Base-by-base conservation (phyloP, 2,329 filamentous ascomycete genomes). In the Teratosphaeria zuluensis region DNA sequence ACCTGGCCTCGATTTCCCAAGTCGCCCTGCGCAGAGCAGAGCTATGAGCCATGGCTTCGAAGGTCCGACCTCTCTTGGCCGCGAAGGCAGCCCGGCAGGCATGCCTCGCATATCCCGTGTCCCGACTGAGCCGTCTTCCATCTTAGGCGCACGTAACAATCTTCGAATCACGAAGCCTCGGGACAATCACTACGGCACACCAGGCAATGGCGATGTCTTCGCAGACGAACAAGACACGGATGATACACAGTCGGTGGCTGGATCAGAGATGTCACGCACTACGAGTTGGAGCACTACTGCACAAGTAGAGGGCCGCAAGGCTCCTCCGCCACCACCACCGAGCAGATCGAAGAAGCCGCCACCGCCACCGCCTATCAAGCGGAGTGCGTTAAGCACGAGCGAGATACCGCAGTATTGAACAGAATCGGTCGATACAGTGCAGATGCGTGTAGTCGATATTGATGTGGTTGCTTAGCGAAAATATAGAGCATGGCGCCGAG, bases 321-420 rank as follows among this genome's bases (percentile, higher is more conserved):
- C 83, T 53, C 84, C 85, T 21, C 84, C 85, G 31, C 85, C 84
- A 28, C 83, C 83, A 30, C 81, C 82, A 8, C 69, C 70, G 51
- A 65, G 80, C 24, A 75, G 84, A 67, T 74, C 81, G 38, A 88
- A 86, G 77, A 87, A 87, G 72, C 83, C 84, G 19, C 80, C 82
- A 24, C 83, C 84, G 60, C 84, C 83, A 24, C 83, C 82, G 11
- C 84, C 85, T 24, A 80, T 84, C 74, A 87, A 87, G 77, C 75
- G 83, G 64, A 79, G 75, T 70, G 76, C 75, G 61, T 69, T 79
- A 66, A 79, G 76, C 63, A 71, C 68, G 51, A 69, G 68, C 48
- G 69, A 73, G 58, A 63, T 73, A 19, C 69, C 71, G 32, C 60
- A 63, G n/a, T 68, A 68, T 58, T 67, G 61, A 63, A 1, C 9